These are phyloP conservation scores for Calonectria multiphialidica DNA, from an alignment of 2,329 filamentous ascomycete genomes.

Conservation along the genomic window DNA sequence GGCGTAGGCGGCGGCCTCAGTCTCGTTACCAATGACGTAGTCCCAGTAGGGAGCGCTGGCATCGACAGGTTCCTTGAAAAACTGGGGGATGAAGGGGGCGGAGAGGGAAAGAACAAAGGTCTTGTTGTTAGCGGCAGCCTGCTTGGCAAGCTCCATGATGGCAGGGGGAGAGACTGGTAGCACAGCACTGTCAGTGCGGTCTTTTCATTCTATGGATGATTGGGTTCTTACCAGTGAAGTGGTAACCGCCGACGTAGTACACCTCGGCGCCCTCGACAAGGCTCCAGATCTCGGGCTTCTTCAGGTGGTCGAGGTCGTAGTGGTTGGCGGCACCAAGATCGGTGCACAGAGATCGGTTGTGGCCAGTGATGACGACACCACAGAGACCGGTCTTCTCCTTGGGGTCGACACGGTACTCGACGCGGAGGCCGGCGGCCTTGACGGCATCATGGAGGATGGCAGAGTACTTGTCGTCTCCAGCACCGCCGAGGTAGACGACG, in stretches of 20 bases:
- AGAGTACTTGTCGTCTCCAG: slow-evolving; percentile 96
- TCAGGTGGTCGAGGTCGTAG: slow-evolving; percentile 95
- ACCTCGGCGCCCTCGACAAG: slow-evolving; percentile 89
- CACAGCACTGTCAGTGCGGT: background rate
- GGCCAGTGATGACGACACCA: slow-evolving; percentile 95
- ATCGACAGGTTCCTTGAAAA: slow-evolving; percentile 97
- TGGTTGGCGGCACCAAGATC: slow-evolving; percentile 96
- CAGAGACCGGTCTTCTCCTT: slow-evolving; percentile 90
- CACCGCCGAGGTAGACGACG: slow-evolving; percentile 93
- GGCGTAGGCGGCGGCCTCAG: slow-evolving; percentile 90
- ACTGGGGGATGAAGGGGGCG: slow-evolving; percentile 94
- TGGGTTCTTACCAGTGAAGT: slow-evolving; percentile 76
- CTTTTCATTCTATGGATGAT: background rate
- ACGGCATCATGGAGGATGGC: slow-evolving; percentile 89
- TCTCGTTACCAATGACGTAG: slow-evolving; percentile 97
- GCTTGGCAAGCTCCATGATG: slow-evolving; percentile 89
- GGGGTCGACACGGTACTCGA: slow-evolving; percentile 94
- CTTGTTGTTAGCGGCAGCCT: slow-evolving; percentile 92
- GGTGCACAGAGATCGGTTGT: slow-evolving; percentile 94
- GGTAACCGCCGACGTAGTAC: slow-evolving; percentile 96
- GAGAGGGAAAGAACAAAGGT: slow-evolving; percentile 91
- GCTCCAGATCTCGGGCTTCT: slow-evolving; percentile 91
- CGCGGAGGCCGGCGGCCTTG: slow-evolving; percentile 87
- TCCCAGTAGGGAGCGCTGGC: slow-evolving; percentile 91
- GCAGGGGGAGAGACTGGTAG: slow-evolving; percentile 84